A percentile compares a stretch with the other conserved stretches of the same genome.
Evolutionary conservation across 345 rosid species (phyloP).

Genomic region (Bruguiera sexangula): DNA sequence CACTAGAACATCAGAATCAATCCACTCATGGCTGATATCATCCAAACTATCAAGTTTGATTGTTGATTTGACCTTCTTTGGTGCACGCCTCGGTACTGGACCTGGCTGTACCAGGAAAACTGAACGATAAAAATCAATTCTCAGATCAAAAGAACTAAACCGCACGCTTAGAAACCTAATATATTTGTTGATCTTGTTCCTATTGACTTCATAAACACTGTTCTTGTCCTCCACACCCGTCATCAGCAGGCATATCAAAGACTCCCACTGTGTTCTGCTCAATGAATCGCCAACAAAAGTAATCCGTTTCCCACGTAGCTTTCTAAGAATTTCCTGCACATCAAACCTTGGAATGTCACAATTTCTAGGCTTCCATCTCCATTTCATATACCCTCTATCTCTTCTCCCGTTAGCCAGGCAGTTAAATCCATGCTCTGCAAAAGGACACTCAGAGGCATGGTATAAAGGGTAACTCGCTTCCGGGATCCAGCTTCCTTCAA

Average conservation of each 20-base stretch:
- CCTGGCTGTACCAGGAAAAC: constrained; percentile 62
- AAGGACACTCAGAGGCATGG: constrained; percentile 60
- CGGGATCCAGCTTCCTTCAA: constrained; percentile 53
- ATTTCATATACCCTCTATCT: constrained; percentile 50
- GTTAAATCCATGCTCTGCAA: constrained; percentile 60
- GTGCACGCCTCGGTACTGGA: constrained; percentile 44
- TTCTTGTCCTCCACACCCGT: constrained; percentile 59
- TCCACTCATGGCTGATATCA: constrained; percentile 65
- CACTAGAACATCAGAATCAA: constrained; percentile 57
- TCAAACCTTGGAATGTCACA: constrained; percentile 60
- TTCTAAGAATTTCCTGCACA: constrained; percentile 36
- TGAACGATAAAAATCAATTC: constrained; percentile 66
- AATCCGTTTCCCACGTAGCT: constrained; percentile 56
- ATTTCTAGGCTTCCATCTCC: constrained; percentile 69
- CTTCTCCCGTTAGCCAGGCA: constrained; percentile 63
- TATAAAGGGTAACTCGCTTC: constrained; percentile 62
- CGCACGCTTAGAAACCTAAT: constrained; percentile 51
- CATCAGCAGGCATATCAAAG: constrained; percentile 71
- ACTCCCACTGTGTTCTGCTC: constrained; percentile 75
- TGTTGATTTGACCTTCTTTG: constrained; percentile 60
- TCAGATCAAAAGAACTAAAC: constrained; percentile 45
- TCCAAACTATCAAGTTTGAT: constrained; percentile 55
- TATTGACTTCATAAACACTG: constrained; percentile 57
- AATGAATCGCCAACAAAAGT: constrained; percentile 72
- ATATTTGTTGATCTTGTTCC: constrained; percentile 50